Evolutionary conservation across 441 rosid genomes (phyloP).

Genomic region (Theobroma grandiflorum): DNA sequence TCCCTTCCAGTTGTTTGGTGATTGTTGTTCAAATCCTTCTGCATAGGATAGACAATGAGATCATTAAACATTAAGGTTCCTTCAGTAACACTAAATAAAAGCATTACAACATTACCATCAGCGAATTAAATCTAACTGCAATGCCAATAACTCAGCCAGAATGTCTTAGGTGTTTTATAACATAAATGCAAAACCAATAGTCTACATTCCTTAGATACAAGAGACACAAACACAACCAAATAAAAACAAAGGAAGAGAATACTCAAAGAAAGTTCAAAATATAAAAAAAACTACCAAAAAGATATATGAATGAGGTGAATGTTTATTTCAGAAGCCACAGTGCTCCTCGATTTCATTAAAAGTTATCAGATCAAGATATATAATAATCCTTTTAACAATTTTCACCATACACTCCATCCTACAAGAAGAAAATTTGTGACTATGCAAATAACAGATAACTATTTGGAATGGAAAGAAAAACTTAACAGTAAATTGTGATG

Average conservation of each 20-base stretch:
- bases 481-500: not conserved
- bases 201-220: not conserved
- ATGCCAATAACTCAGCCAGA: not conserved
- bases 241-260: not conserved
- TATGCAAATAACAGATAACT: not conserved
- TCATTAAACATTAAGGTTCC: constrained; percentile 16
- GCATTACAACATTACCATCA: constrained; percentile 8
- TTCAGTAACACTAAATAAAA: constrained; percentile 5
- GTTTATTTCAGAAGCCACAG: not conserved
- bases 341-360: no score
- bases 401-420: not conserved
- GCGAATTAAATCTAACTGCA: constrained; percentile 1
- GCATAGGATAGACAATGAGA: constrained; percentile 31
- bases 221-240: not conserved
- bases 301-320: not conserved
- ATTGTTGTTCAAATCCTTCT: constrained; percentile 86
- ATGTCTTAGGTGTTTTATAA: not conserved
- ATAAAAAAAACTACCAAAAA: not conserved
- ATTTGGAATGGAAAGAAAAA: not conserved
- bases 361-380: not conserved
- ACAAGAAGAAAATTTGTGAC: not conserved
- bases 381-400: not conserved
- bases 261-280: not conserved
- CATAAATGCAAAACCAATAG: not conserved
- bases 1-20: constrained; percentile 83